A percentile compares a stretch with the other conserved stretches of the same genome.
These are phyloP conservation scores for Calonectria pteridis DNA, from an alignment of 2,329 filamentous ascomycete species.

Conservation along the genomic window DNA sequence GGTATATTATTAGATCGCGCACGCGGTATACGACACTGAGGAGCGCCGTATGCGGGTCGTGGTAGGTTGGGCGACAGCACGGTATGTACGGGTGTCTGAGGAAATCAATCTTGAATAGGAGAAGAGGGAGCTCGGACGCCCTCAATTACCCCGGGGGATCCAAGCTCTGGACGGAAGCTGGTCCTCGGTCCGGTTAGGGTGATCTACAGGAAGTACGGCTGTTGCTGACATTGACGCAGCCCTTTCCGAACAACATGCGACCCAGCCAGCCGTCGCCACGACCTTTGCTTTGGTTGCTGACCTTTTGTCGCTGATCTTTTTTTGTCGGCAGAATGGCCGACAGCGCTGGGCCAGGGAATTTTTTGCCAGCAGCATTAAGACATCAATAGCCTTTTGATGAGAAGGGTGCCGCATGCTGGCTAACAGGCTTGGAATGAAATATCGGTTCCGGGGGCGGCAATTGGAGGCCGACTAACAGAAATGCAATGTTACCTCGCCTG, in stretches of 20 bases:
- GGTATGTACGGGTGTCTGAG: not conserved
- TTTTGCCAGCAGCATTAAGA: not conserved
- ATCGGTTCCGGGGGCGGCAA: constrained; percentile 9
- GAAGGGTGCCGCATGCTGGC: not conserved
- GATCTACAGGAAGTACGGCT: constrained; percentile 6
- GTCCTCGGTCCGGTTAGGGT: constrained; percentile 3
- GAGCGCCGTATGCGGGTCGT: constrained; percentile 9
- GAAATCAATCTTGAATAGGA: not conserved
- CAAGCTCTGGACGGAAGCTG: constrained; percentile 6
- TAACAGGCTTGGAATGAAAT: not conserved
- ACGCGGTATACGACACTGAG: constrained; percentile 1
- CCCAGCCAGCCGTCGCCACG: not conserved
- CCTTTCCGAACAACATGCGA: not conserved
- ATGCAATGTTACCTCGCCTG: constrained; percentile 17
- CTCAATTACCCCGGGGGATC: constrained; percentile 12
- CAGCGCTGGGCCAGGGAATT: not conserved
- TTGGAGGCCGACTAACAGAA: not conserved
- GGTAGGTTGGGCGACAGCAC: constrained; percentile 2
- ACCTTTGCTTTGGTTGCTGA: not conserved
- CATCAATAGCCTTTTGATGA: not conserved
- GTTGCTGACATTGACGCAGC: not conserved
- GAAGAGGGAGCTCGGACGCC: not conserved
- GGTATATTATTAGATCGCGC: constrained; percentile 8
- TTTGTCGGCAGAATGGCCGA: not conserved
- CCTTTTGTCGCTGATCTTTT: not conserved